Evolutionary conservation across 345 rosid genomes (phyloP).

Genomic region (Sisymbrium altissimum): DNA sequence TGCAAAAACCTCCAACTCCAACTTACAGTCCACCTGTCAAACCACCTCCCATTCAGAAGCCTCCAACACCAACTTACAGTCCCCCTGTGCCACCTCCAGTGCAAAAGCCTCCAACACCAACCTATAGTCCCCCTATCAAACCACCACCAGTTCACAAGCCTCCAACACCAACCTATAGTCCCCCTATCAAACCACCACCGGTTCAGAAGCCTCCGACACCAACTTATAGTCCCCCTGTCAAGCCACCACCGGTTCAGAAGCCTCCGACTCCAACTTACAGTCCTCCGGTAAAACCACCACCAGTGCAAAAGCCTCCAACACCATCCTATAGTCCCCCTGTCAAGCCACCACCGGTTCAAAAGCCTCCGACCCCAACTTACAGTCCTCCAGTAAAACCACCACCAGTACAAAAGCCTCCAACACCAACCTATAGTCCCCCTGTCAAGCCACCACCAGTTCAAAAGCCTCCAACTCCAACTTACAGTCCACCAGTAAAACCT

Average conservation of each 20-base stretch:
- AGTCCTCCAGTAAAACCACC: not conserved
- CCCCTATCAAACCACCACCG: not conserved
- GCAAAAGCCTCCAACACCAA: not conserved
- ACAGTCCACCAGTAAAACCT: not conserved
- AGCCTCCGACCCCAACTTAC: conserved; percentile 2
- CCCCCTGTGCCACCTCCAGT: conserved; percentile 2
- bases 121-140: not conserved
- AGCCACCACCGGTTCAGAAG: not conserved
- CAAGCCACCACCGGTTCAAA: not conserved
- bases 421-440: conserved; percentile 14
- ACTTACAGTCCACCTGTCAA: not conserved
- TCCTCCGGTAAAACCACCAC: not conserved
- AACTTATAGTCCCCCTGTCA: not conserved
- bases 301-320: not conserved
- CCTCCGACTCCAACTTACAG: not conserved
- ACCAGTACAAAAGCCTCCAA: not conserved
- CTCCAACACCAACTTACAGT: conserved; percentile 11
- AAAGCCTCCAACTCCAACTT: conserved; percentile 5
- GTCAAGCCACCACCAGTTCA: not conserved
- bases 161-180: not conserved
- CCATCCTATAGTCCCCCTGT: too few species aligned
- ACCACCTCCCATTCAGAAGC: not conserved
- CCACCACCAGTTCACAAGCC: not conserved
- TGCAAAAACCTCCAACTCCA: not conserved
- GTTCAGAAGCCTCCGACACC: conserved; percentile 7